phyloP scores from a whole-genome alignment of 2,329 filamentous ascomycete species.

The Scedosporium minutisporum region DNA sequence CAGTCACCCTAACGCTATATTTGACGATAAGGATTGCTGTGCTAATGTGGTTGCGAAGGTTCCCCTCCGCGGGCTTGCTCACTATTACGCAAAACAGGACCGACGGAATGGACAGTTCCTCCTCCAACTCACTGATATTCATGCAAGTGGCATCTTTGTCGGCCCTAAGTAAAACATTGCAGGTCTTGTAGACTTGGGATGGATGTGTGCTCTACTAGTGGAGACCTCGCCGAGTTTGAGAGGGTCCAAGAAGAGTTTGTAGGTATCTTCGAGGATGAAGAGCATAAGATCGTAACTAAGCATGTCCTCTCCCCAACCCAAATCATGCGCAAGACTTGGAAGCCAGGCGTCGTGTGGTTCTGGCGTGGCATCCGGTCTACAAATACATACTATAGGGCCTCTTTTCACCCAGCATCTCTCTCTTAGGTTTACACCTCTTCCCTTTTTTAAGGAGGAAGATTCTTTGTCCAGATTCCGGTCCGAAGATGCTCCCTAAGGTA shows the following conservation, averaged over 20 bases:
- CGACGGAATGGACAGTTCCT: constrained; percentile 18
- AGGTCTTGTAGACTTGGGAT: constrained; percentile 23
- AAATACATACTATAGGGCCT: neutral
- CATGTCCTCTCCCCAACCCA: neutral
- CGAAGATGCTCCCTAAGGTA: neutral
- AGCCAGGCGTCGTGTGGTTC: neutral
- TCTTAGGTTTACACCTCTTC: neutral
- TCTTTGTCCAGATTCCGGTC: neutral
- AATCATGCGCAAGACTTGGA: neutral
- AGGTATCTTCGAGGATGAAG: neutral
- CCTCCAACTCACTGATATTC: constrained; percentile 20
- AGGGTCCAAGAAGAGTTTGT: neutral
- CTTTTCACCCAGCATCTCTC: neutral
- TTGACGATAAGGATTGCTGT: constrained; percentile 16
- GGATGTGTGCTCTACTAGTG: constrained; percentile 19
- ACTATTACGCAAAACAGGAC: constrained; percentile 16
- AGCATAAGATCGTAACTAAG: neutral
- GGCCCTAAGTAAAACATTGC: constrained; percentile 24
- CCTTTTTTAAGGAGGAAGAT: neutral
- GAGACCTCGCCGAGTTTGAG: constrained; percentile 6
- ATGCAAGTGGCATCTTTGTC: constrained; percentile 24
- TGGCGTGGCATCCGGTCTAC: neutral
- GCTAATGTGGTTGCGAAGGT: constrained; percentile 18
- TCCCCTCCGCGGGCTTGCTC: constrained; percentile 15
- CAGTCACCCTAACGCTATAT: constrained; percentile 15